Base-by-base conservation (phyloP, 2,329 filamentous ascomycete genomes). In the Paradendryphiella salina region DNA sequence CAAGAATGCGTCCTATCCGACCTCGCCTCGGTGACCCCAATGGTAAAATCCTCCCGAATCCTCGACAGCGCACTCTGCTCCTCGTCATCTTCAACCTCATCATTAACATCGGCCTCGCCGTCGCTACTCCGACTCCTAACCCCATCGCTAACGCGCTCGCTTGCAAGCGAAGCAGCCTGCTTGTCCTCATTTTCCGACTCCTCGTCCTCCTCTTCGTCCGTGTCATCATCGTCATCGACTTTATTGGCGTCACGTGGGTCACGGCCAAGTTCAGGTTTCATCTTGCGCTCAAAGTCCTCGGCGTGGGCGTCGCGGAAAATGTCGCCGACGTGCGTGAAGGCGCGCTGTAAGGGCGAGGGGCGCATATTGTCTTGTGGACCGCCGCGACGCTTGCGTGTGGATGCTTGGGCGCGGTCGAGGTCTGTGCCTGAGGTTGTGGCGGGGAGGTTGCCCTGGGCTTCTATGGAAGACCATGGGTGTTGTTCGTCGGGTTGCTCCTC, bases 241-340 rank as follows among this genome's bases (percentile, higher is more conserved):
- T 69, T 66, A 15, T 73, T 68, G 5, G 45, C 18, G 15, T 73
- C 67, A 35, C 36, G 45, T 45, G 50, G 60, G 43, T 52, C 61
- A 40, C 43, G 66, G 11, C 77, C 68, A 10, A 76, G 67, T 29
- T 78, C 77, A 0, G 79, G 79, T 21, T 77, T 80, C 56, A 84
- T 81, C 70, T 84, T 88, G 76, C 94, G 88, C 74, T 95, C 89
- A 70, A 96, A 97, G 74, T 97, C 93, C 71, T 96, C 88, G 54
- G 84, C 87, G 71, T 97, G 94, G 5, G 93, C 93, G 54, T 86
- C 82, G 3, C 90, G 88, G 60, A 96, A 80, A n/a, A 91, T 85
- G 11, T 80, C 84, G 4, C 82, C 84, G 10, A 86, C 79, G 1
- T 81, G 75, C n/a, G 73, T 73, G 9, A 84, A 73, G 6, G 74